Conservation (phyloP, 768 basidiomycete species). For the Mycena amicta region DNA sequence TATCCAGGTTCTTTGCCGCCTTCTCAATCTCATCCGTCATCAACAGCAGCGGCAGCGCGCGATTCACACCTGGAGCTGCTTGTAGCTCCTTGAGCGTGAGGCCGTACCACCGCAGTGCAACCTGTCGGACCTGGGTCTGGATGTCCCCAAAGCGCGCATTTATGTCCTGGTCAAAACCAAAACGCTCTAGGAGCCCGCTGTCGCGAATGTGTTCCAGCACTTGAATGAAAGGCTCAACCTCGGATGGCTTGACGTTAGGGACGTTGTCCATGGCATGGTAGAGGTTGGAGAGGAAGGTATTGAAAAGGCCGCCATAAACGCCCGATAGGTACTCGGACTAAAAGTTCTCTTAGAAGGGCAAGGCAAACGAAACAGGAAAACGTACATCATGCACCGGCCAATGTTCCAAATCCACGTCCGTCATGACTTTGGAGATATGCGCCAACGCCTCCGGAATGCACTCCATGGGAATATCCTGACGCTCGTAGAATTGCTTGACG, state of each 20-base stretch:
- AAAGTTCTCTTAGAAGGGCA: constrained; percentile 11
- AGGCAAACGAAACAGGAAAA: constrained; percentile 25
- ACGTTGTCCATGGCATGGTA: constrained; percentile 83
- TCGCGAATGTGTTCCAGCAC: constrained; percentile 74
- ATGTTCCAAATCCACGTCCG: constrained; percentile 68
- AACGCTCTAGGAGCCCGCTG: constrained; percentile 70
- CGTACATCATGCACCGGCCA: constrained; percentile 87
- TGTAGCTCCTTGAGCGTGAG: constrained; percentile 65
- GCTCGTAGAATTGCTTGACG: constrained; percentile 85
- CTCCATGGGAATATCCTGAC: constrained; percentile 89
- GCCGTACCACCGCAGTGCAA: constrained; percentile 64
- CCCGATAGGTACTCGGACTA: constrained; percentile 71
- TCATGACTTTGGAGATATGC: constrained; percentile 67
- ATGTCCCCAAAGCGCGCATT: constrained; percentile 67
- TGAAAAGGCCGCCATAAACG: constrained; percentile 77
- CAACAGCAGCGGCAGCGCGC: constrained; percentile 76
- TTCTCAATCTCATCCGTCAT: constrained; percentile 93
- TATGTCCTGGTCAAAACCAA: constrained; percentile 65
- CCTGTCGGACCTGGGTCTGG: constrained; percentile 60
- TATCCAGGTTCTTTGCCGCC: constrained; percentile 77
- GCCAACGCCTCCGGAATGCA: constrained; percentile 91
- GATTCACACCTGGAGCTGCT: constrained; percentile 73
- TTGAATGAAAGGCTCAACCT: constrained; percentile 62
- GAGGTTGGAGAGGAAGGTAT: constrained; percentile 80
- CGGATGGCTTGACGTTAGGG: constrained; percentile 71